Evolutionary conservation across 2,329 filamentous ascomycete species (phyloP).

Genomic region (Magnaporthiopsis poae): DNA sequence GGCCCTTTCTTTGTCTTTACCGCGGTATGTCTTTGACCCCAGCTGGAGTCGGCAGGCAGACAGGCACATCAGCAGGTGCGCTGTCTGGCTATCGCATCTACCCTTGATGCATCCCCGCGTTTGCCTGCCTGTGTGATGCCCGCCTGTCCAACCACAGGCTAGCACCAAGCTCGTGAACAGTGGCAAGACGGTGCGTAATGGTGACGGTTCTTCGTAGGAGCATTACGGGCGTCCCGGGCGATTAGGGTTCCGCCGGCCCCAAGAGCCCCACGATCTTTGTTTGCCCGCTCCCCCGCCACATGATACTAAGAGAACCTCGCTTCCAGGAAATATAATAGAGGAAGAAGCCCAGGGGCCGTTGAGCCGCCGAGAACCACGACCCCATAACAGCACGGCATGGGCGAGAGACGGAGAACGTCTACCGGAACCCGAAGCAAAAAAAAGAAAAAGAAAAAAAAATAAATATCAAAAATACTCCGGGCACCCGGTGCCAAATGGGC

Average conservation of each 20-base stretch:
- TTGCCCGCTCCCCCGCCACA: background rate
- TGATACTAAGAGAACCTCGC: background rate
- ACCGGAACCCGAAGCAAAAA: too few relatives aligned
- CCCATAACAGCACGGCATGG: background rate
- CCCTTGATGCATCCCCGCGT: background rate
- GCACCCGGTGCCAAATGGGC: too few relatives aligned
- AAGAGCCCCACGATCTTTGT: background rate
- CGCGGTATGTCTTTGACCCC: background rate
- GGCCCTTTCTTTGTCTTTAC: too few relatives aligned
- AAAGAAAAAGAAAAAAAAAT: too few relatives aligned
- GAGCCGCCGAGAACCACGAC: too few relatives aligned
- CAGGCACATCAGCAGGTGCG: background rate
- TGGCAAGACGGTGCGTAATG: background rate
- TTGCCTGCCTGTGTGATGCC: background rate
- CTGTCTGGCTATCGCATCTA: background rate
- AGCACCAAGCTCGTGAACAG: background rate
- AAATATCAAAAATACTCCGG: too few relatives aligned
- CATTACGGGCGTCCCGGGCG: background rate
- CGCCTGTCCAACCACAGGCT: background rate
- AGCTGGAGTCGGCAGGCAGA: background rate
- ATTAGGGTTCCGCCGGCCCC: background rate
- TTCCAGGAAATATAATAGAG: background rate
- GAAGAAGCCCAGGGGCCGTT: background rate
- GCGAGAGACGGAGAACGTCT: too few relatives aligned
- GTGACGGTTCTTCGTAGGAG: background rate